A percentile compares a stretch with the other conserved stretches of the same genome.
Evolutionary conservation across 2,329 filamentous ascomycete species (phyloP).

Genomic region (Samsoniella hepiali): DNA sequence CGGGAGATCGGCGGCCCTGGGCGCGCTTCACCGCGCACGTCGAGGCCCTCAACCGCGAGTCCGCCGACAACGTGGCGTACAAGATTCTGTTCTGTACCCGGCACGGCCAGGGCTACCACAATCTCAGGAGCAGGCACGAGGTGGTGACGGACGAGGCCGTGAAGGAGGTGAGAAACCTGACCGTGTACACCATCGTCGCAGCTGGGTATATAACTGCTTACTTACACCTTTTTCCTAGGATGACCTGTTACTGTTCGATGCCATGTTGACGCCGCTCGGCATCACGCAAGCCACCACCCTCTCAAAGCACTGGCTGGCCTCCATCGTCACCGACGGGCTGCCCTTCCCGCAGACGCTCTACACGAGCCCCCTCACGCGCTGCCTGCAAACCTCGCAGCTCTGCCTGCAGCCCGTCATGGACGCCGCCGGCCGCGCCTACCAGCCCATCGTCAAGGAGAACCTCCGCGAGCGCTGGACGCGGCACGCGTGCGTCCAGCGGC

Average conservation of each 20-base stretch:
- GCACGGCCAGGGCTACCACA: constrained; percentile 53
- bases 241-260: constrained; percentile 39
- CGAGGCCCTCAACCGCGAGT: constrained; percentile 41
- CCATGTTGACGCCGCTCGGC: constrained; percentile 50
- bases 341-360: constrained; percentile 54
- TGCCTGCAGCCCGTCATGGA: constrained; percentile 45
- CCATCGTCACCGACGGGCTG: constrained; percentile 44
- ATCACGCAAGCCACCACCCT: constrained; percentile 51
- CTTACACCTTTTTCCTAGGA: constrained; percentile 23
- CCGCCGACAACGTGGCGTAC: constrained; percentile 44
- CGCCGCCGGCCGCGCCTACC: constrained; percentile 39
- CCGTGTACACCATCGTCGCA: background rate
- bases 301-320: constrained; percentile 50
- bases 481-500: constrained; percentile 60
- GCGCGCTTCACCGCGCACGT: constrained; percentile 48
- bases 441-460: constrained; percentile 54
- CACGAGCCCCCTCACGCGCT: constrained; percentile 56
- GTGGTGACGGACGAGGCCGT: constrained; percentile 53
- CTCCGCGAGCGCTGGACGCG: constrained; percentile 57
- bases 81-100: constrained; percentile 53
- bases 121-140: constrained; percentile 42
- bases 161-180: constrained; percentile 42
- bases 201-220: no score
- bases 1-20: constrained; percentile 46
- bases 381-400: constrained; percentile 53